Conservation (phyloP, 352 stramenopile genomes). For the Phytophthora kernoviae region DNA sequence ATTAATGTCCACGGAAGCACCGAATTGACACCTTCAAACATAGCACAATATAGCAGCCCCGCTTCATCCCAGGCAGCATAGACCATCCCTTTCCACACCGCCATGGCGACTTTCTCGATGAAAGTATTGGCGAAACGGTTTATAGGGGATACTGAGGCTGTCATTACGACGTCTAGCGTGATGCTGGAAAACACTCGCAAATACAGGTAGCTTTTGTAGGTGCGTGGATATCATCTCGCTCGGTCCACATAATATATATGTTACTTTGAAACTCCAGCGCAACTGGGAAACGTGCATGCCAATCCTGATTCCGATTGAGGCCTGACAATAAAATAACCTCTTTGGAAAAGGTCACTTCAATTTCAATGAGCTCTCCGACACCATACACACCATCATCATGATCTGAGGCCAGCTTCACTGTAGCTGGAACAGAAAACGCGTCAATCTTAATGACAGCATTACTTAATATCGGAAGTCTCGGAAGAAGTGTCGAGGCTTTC, state of each 20-base stretch:
- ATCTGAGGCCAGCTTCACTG: constrained; percentile 58
- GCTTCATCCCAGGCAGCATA: constrained; percentile 79
- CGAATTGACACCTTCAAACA: constrained; percentile 50
- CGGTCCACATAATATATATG: constrained; percentile 74
- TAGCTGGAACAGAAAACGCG: constrained; percentile 56
- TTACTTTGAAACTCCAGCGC: constrained; percentile 43
- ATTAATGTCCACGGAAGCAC: constrained; percentile 57
- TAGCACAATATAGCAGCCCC: constrained; percentile 59
- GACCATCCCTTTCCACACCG: constrained; percentile 48
- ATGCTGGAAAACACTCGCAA: constrained; percentile 51
- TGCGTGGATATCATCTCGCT: constrained; percentile 44
- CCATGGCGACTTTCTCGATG: constrained; percentile 50
- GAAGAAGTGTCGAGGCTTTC: constrained; percentile 34
- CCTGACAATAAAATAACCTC: constrained; percentile 61
- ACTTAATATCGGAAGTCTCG: constrained; percentile 39
- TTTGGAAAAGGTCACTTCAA: constrained; percentile 75
- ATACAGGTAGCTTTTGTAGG: constrained; percentile 60
- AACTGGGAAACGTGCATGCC: constrained; percentile 45
- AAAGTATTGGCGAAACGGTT: constrained; percentile 58
- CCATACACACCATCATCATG: constrained; percentile 57
- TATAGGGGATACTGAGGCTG: constrained; percentile 27
- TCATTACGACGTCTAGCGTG: constrained; percentile 39
- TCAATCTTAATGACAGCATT: constrained; percentile 50
- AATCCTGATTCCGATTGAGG: constrained; percentile 65
- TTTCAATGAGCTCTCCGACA: constrained; percentile 67